A percentile compares a stretch with the other conserved stretches of the same genome.
Evolutionary conservation across 192 early-diverging fungal genomes (phyloP).

Genomic region (Glomus cerebriforme): DNA sequence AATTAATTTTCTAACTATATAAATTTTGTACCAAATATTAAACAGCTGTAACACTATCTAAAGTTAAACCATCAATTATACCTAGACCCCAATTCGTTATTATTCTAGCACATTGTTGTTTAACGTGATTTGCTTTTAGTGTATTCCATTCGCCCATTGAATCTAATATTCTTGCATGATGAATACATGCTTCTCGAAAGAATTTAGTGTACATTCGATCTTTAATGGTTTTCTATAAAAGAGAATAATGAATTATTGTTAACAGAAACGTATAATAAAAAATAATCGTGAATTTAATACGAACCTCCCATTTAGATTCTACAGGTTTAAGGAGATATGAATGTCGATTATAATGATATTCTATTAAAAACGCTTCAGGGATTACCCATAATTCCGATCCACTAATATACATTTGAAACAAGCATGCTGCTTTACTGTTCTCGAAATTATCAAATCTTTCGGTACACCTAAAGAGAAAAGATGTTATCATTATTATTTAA

Average conservation of each 20-base stretch:
- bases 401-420: conserved; percentile 52
- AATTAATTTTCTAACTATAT: too few relatives aligned
- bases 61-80: too few relatives aligned
- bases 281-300: conserved; percentile 7
- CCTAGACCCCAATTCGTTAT: conserved; percentile 17
- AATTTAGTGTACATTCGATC: conserved; percentile 60
- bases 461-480: conserved; percentile 46
- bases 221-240: conserved; percentile 51
- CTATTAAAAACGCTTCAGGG: conserved; percentile 46
- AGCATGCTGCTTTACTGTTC: conserved; percentile 57
- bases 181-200: conserved; percentile 57
- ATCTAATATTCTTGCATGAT: conserved; percentile 57
- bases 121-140: conserved; percentile 45
- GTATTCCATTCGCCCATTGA: conserved; percentile 55
- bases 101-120: conserved; percentile 23
- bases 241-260: too few relatives aligned
- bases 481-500: not conserved
- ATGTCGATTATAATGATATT: conserved; percentile 1
- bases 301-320: conserved; percentile 17
- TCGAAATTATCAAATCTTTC: conserved; percentile 48
- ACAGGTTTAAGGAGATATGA: conserved; percentile 1
- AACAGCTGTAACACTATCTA: too few relatives aligned
- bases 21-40: too few relatives aligned
- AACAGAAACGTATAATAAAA: conserved; percentile 8
- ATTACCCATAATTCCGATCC: conserved; percentile 61